Conservation (phyloP, 768 basidiomycete species). For the Tephrocybe sp. region DNA sequence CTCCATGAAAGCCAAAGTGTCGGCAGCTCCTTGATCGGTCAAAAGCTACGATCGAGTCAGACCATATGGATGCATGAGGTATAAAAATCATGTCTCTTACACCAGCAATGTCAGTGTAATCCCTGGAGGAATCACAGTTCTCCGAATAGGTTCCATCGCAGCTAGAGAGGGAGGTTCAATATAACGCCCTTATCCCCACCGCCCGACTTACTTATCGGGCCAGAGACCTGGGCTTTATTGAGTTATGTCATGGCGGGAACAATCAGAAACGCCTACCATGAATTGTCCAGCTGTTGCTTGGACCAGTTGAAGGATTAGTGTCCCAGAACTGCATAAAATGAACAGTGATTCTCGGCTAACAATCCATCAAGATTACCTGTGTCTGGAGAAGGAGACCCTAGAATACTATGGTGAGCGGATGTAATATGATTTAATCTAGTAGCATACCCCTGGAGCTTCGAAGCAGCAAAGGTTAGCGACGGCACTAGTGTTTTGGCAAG, state of each 20-base stretch:
- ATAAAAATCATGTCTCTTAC: conserved; percentile 17
- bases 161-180: conserved; percentile 29
- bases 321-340: conserved; percentile 61
- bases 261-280: conserved; percentile 46
- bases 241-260: conserved; percentile 20
- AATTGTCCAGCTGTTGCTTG: conserved; percentile 68
- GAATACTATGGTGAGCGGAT: background rate
- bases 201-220: conserved; percentile 12
- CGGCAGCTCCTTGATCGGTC: conserved; percentile 50
- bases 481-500: conserved; percentile 51
- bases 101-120: conserved; percentile 28
- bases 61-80: conserved; percentile 13
- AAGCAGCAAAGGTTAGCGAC: conserved; percentile 58
- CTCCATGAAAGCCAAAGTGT: conserved; percentile 59
- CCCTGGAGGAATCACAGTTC: conserved; percentile 37
- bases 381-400: conserved; percentile 61
- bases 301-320: conserved; percentile 59
- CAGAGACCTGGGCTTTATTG: conserved; percentile 30
- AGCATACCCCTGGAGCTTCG: conserved; percentile 59
- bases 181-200: background rate
- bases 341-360: background rate
- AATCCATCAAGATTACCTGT: conserved; percentile 23
- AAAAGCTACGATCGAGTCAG: conserved; percentile 44
- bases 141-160: conserved; percentile 44
- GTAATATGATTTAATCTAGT: background rate